These are phyloP conservation scores for Plantago ovata DNA, from an alignment of 257 asterid genomes.

Conservation along the genomic window DNA sequence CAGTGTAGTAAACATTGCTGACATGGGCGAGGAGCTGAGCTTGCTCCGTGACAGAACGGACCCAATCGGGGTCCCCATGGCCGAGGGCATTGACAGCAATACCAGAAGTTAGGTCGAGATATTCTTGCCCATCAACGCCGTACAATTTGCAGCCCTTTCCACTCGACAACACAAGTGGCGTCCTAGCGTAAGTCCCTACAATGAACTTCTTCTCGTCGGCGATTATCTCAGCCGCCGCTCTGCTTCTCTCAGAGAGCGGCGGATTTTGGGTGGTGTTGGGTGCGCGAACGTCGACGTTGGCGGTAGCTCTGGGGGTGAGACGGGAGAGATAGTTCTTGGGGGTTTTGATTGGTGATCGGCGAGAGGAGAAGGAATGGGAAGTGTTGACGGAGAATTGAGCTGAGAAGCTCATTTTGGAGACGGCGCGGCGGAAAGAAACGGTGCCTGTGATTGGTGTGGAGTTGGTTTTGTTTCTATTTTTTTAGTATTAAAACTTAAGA, in stretches of 20 bases:
- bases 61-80: slow-evolving; percentile 85
- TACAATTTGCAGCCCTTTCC: slow-evolving; percentile 82
- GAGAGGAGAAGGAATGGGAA: not conserved
- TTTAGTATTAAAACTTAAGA: not conserved
- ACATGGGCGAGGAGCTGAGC: slow-evolving; percentile 67
- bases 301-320: slow-evolving; percentile 30
- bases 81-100: slow-evolving; percentile 95
- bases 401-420: not conserved
- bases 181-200: slow-evolving; percentile 86
- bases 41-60: slow-evolving; percentile 61
- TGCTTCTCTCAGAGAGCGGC: slow-evolving; percentile 24
- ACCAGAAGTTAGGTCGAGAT: slow-evolving; percentile 80
- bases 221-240: slow-evolving; percentile 50
- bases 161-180: slow-evolving; percentile 57
- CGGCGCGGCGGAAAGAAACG: not conserved
- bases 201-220: slow-evolving; percentile 64
- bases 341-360: not conserved
- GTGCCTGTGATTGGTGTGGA: not conserved
- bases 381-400: not conserved
- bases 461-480: not conserved
- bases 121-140: slow-evolving; percentile 85
- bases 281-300: slow-evolving; percentile 43
- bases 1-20: slow-evolving; percentile 69
- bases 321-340: not conserved
- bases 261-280: slow-evolving; percentile 1